phyloP scores from a whole-genome alignment of 768 basidiomycete species.

The Lactarius sanguifluus region DNA sequence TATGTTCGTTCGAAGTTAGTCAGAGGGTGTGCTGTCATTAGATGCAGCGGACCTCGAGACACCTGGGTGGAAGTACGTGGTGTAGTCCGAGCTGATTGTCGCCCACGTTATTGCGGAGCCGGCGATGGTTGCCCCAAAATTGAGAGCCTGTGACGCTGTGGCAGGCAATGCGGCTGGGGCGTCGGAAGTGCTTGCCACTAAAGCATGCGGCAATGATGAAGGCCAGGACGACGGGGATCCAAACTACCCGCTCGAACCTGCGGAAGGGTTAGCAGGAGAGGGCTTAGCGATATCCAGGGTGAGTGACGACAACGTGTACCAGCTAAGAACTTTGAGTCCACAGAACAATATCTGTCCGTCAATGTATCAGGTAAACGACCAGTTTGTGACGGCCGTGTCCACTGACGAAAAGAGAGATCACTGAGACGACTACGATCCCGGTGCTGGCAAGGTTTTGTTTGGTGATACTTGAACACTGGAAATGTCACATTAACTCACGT shows the following conservation, averaged over 20 bases:
- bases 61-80: conserved; percentile 60
- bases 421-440: conserved; percentile 75
- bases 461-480: background rate
- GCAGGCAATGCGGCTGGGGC: conserved; percentile 52
- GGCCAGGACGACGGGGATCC: conserved; percentile 79
- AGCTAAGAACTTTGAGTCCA: conserved; percentile 61
- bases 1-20: conserved; percentile 30
- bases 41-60: conserved; percentile 50
- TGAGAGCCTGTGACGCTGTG: conserved; percentile 53
- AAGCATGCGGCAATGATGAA: conserved; percentile 71
- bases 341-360: conserved; percentile 56
- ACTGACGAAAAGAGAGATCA: conserved; percentile 59
- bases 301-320: conserved; percentile 37
- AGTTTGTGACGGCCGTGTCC: background rate
- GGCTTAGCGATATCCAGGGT: background rate
- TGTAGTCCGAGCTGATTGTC: conserved; percentile 67
- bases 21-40: background rate
- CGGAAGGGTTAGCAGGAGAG: background rate
- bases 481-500: conserved; percentile 38
- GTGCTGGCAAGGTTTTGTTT: conserved; percentile 37
- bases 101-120: conserved; percentile 67
- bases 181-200: conserved; percentile 67
- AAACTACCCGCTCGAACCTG: conserved; percentile 74
- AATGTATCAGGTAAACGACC: conserved; percentile 1
- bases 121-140: conserved; percentile 67